Evolutionary conservation across 805 yeast genomes (phyloP).

Genomic region (Starmerella kuoi): DNA sequence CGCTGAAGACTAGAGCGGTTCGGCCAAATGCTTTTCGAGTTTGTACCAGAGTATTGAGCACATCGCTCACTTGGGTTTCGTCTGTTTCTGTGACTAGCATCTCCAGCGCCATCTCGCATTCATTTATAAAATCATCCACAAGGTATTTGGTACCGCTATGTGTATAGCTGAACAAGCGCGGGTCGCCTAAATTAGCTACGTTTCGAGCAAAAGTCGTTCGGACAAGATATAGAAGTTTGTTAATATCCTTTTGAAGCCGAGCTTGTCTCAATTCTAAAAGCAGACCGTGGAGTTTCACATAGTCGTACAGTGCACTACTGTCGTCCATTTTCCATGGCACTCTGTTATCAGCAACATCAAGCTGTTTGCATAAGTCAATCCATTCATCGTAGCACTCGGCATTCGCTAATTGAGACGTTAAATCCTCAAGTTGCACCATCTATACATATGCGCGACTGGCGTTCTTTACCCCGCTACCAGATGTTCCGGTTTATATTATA

Average conservation of each 20-base stretch:
- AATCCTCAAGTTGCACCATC: not conserved
- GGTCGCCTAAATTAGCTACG: constrained; percentile 76
- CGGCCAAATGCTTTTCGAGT: constrained; percentile 87
- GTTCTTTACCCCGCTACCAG: constrained; percentile 1
- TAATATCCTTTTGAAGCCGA: constrained; percentile 44
- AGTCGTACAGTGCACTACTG: constrained; percentile 63
- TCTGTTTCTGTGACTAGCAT: constrained; percentile 23
- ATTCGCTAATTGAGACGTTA: constrained; percentile 7
- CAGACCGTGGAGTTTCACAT: constrained; percentile 42
- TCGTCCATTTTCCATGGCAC: constrained; percentile 57
- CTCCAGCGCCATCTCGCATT: constrained; percentile 48
- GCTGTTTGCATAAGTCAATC: constrained; percentile 47
- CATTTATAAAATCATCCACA: constrained; percentile 71
- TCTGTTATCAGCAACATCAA: constrained; percentile 55
- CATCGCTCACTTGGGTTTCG: constrained; percentile 45
- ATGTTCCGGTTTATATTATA: too few relatives aligned
- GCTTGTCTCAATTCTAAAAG: constrained; percentile 48
- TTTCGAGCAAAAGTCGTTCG: constrained; percentile 79
- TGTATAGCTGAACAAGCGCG: constrained; percentile 61
- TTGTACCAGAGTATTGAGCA: constrained; percentile 69
- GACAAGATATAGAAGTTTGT: constrained; percentile 54
- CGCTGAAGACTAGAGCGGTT: constrained; percentile 87
- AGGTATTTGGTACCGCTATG: constrained; percentile 74
- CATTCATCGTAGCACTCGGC: constrained; percentile 40
- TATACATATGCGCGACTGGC: not conserved